Evolutionary conservation across 805 yeast species (phyloP).

Genomic region (Ogataea ramenticola): DNA sequence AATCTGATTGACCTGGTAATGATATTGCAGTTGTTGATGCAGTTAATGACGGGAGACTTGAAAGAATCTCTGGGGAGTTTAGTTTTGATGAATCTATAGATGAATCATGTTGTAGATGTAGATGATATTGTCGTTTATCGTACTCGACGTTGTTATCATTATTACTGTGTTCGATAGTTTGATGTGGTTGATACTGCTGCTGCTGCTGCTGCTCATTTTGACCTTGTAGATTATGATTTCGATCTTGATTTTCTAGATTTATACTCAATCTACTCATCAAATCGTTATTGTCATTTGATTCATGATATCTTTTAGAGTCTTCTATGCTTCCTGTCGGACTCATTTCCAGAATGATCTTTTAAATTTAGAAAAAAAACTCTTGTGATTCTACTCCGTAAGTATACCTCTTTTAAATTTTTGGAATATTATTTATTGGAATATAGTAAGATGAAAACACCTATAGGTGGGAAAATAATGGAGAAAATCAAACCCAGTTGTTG

Average conservation of each 20-base stretch:
- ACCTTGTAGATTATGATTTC: no score
- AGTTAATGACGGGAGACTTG: slow-evolving; percentile 12
- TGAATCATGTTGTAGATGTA: not conserved
- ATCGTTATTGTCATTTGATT: not conserved
- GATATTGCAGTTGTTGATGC: slow-evolving; percentile 20
- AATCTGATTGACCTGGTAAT: slow-evolving; percentile 18
- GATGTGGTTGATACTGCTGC: no score
- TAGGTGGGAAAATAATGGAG: no score
- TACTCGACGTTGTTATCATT: not conserved
- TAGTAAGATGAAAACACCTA: no score
- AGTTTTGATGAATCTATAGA: slow-evolving; percentile 16
- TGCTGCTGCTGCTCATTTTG: no score
- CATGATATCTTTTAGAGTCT: not conserved
- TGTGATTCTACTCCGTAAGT: no score
- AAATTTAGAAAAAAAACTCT: no score
- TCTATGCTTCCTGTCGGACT: not conserved
- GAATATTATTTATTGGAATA: not conserved
- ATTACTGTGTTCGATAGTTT: no score
- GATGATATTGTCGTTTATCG: not conserved
- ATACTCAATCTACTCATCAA: not conserved
- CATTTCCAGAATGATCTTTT: not conserved
- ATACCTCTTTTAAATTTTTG: no score
- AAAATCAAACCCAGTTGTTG: no score
- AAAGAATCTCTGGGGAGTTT: slow-evolving; percentile 15
- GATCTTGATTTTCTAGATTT: not conserved